Base-by-base conservation (phyloP, 2,329 filamentous ascomycete genomes). In the Aspergillus flavus region DNA sequence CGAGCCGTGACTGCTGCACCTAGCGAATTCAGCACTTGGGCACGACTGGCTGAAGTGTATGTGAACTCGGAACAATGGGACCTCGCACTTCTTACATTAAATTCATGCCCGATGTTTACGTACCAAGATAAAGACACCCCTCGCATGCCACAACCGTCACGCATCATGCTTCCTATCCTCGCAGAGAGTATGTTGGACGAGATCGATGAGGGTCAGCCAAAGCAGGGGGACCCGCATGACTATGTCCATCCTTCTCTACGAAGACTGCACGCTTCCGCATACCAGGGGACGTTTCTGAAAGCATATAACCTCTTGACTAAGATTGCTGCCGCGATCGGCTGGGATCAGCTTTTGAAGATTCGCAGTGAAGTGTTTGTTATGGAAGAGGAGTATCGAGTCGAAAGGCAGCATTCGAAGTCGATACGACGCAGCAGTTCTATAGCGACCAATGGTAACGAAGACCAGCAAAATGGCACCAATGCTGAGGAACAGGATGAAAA, bases 31-130 rank as follows among this genome's bases (percentile, higher is more conserved):
- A 92, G 92, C 59, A 98, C 95, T 0, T 99, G 95, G 95, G 94
- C 95, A 62, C 86, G 94, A 62, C 80, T 99, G 66, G 94, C 94
- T 2, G 93, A 98, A 75, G 91, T 98, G 36, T 99, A 99, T 71
- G 92, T 98, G 61, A 87, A 90, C 57, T 87, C 96, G 80, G 95
- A 99, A 76, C 92, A 96, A 75, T 99, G 95, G 93, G 95, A 98
- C 74, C 88, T 98, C 69, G 95, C 95, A 0, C 85, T 99, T 28
- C 89, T 96, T 6, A 98, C 95, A 4, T 85, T 99, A 58, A 99
- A 99, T 80, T 99, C 95, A 21, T 99, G 95, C 78, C 95, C 95
- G 10, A 99, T 99, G 95, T 99, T 99, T 78, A 99, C 95, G 7
- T 98, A 99, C 78, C 95, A 98, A 79, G 95, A 99, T 79, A 98